Evolutionary conservation across 2,329 filamentous ascomycete species (phyloP).

Genomic region (Cladosporium sp.): DNA sequence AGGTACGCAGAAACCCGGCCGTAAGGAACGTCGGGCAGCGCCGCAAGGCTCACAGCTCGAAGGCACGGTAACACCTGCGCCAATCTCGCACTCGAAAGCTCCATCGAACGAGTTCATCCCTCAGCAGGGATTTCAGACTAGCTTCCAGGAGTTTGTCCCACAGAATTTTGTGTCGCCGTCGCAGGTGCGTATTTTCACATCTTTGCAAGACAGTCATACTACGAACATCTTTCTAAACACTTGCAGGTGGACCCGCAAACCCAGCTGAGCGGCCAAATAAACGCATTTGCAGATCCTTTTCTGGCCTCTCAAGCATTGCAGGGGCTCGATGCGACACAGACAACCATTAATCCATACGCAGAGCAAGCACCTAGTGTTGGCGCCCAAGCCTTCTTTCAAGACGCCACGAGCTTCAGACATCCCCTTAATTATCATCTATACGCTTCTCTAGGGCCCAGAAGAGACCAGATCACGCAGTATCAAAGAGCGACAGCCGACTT

Average conservation of each 20-base stretch:
- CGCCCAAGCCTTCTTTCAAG: slow-evolving; percentile 66
- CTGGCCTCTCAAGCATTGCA: slow-evolving; percentile 33
- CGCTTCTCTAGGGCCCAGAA: slow-evolving; percentile 78
- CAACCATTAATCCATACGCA: slow-evolving; percentile 66
- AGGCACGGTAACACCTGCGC: slow-evolving; percentile 45
- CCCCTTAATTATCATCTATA: slow-evolving; percentile 89
- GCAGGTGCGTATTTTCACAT: slow-evolving; percentile 29
- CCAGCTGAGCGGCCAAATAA: slow-evolving; percentile 35
- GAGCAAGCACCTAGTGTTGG: slow-evolving; percentile 66
- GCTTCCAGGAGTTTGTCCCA: slow-evolving; percentile 57
- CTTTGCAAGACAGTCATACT: neutral
- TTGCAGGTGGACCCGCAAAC: slow-evolving; percentile 27
- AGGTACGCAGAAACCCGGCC: slow-evolving; percentile 28
- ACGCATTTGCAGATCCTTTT: slow-evolving; percentile 46
- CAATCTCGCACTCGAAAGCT: slow-evolving; percentile 45
- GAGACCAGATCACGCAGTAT: slow-evolving; percentile 77
- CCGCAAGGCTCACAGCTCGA: slow-evolving; percentile 23
- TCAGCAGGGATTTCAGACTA: slow-evolving; percentile 40
- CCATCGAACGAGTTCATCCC: slow-evolving; percentile 45
- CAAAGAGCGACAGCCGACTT: slow-evolving; percentile 87
- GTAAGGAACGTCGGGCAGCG: slow-evolving; percentile 19
- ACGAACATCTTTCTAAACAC: slow-evolving; percentile 23
- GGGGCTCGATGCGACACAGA: slow-evolving; percentile 38
- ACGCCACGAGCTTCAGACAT: slow-evolving; percentile 56
- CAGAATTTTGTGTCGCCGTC: slow-evolving; percentile 56